Conservation (phyloP, 2,329 filamentous ascomycete species). For the Pseudocercospora crystallina region DNA sequence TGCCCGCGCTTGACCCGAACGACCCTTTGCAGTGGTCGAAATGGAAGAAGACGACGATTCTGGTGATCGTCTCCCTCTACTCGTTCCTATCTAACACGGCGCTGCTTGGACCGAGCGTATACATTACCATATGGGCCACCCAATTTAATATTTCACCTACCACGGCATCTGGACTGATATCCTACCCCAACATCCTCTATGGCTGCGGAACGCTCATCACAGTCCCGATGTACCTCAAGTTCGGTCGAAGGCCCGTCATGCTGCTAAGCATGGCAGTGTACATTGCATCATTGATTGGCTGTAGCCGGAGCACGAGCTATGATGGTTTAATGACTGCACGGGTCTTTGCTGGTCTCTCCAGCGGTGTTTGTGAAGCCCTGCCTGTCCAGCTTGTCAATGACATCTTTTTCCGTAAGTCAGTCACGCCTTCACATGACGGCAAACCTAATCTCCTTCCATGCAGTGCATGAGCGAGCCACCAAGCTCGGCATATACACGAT, state of each 20-base stretch:
- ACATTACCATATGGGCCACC: conserved; percentile 56
- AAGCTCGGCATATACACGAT: conserved; percentile 62
- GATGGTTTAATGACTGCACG: conserved; percentile 44
- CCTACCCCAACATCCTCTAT: conserved; percentile 61
- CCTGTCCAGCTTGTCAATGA: conserved; percentile 51
- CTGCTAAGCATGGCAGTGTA: conserved; percentile 45
- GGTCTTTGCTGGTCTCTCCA: conserved; percentile 45
- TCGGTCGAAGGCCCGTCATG: conserved; percentile 45
- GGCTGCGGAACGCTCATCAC: conserved; percentile 58
- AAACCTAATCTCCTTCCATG: conserved; percentile 10
- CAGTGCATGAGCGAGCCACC: conserved; percentile 45
- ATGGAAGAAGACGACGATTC: conserved; percentile 58
- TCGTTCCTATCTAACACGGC: conserved; percentile 61
- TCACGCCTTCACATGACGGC: neutral
- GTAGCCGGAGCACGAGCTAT: conserved; percentile 43
- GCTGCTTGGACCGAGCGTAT: conserved; percentile 57
- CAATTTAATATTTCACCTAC: conserved; percentile 53
- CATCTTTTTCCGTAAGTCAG: conserved; percentile 41
- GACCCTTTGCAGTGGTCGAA: conserved; percentile 57
- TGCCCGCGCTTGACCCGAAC: conserved; percentile 61
- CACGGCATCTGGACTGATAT: conserved; percentile 56
- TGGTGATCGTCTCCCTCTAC: conserved; percentile 55
- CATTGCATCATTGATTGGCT: conserved; percentile 43
- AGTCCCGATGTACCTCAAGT: conserved; percentile 58
- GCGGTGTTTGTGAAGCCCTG: conserved; percentile 48